phyloP scores from a whole-genome alignment of 1,139 yeast genomes.

The Spathaspora sp. region DNA sequence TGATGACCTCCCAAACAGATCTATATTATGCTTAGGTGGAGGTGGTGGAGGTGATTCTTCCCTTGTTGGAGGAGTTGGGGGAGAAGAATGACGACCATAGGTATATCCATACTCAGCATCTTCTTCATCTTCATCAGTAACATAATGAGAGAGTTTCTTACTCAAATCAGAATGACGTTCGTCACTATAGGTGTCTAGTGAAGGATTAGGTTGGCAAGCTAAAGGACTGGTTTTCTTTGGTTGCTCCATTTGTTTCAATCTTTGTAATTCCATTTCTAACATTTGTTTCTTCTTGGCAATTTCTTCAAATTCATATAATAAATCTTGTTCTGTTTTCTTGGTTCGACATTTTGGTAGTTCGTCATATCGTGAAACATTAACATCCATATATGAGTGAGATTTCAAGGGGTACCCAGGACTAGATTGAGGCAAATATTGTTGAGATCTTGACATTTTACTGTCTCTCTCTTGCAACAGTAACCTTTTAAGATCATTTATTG shows the following conservation, averaged over 20 bases:
- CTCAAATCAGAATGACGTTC: constrained; percentile 42
- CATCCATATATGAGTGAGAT: constrained; percentile 10
- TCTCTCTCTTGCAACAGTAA: constrained; percentile 16
- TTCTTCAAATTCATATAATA: constrained; percentile 26
- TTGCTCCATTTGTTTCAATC: constrained; percentile 37
- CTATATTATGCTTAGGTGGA: constrained; percentile 38
- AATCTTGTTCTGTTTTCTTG: constrained; percentile 11
- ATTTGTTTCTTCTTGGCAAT: constrained; percentile 36
- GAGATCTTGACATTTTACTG: constrained; percentile 2
- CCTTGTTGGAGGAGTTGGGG: constrained; percentile 7
- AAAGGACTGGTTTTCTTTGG: constrained; percentile 4
- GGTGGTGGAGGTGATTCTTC: constrained; percentile 48
- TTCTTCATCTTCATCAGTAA: constrained; percentile 28
- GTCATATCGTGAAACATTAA: not conserved
- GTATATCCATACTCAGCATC: constrained; percentile 5
- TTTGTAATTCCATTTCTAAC: constrained; percentile 40
- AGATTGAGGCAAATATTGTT: constrained; percentile 1
- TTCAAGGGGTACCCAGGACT: constrained; percentile 2
- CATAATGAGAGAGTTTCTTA: constrained; percentile 29
- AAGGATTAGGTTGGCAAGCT: constrained; percentile 11
- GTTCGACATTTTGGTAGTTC: not conserved
- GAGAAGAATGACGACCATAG: constrained; percentile 1
- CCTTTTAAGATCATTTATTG: constrained; percentile 15
- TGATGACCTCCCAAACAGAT: constrained; percentile 1
- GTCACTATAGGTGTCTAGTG: constrained; percentile 37